Evolutionary conservation across 345 rosid genomes (phyloP), one percentile per base, ranked within the genome.

Genomic region (Heritiera littoralis): DNA sequence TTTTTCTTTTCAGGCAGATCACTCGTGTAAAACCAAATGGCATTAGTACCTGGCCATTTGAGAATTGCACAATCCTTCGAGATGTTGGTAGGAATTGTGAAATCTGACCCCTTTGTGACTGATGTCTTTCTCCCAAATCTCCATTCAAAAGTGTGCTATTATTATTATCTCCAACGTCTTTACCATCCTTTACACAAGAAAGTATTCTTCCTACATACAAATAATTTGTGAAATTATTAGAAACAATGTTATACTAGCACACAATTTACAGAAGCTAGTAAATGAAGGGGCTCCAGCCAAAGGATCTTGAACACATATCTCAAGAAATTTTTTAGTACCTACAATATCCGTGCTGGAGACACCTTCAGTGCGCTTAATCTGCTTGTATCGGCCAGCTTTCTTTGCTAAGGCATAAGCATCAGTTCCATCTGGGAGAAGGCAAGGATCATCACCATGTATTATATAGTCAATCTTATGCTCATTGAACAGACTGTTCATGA

Each of bases 291-390:
- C 55, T 46, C 14, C 43, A 71, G 52, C 30, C 69, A 65, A 15
- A 35, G n/a, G 35, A 49, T 56, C 76, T 7, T 38, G 64, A 61
- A 43, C 63, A 72, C 4, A 41, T 55, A 41, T 55, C 79, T 35
- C n/a, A 11, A 75, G 60, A 17, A 54, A 56, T 75, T 64, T 28
- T 45, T 70, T 64, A 83, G 83, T 92, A 95, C 98, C 98, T 86
- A 95, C 93, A 90, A 95, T 95, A 88, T 95, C 98, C 18, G 98
- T 95, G 90, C 98, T 95, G 72, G 98, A 95, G 78, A 95, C 98
- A 5, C 98, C 98, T 90, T 95, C 98, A 0, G 98, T 95, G 46
- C 98, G 97, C 84, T 93, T 95, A 66, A 95, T 95, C 87, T 95
- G 98, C 92, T 92, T 93, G 93, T 93, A 95, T 40, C 94, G 93